Evolutionary conservation across 2,329 filamentous ascomycete species (phyloP), one percentile per base, ranked within the genome.

Genomic region (Apiospora sp.): DNA sequence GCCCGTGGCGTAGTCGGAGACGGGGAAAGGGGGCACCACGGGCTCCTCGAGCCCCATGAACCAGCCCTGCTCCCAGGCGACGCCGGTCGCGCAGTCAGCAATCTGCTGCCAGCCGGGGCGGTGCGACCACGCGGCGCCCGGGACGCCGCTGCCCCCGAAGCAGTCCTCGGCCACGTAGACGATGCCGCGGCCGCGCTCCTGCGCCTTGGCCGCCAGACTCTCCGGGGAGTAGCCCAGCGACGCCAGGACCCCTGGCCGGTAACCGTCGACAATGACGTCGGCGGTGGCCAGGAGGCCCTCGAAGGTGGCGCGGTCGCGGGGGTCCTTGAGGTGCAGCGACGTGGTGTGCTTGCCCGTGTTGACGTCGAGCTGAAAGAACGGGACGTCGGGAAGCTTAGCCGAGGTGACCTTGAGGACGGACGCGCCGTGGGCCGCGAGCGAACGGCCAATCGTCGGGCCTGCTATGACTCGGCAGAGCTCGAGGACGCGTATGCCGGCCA

Each of bases 381-480:
- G 91, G 1, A 94, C 90, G 73, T 94, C 92, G 5, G 89, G 89
- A n/a, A 94, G 85, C 67, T 89, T 84, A 0, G 91, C 88, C 10
- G 89, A 90, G 3, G 92, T 94, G 67, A 94, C 86, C 77, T 94
- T 93, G 75, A 95, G 86, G 0, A 95, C 92, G 71, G 92, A 88
- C 10, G 93, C 93, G 2, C 93, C 93, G 78, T 94, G 92, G 74
- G 93, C 92, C n/a, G 91, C 92, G 0, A 95, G 86, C 1, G 91
- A 91, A 43, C 92, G 89, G 3, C 90, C 90, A 75, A 94, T 91
- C 5, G 91, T 89, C n/a, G 92, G 92, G 0, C 92, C 92, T 4
- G 93, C 93, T 75, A 95, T 94, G 77, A 94, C 91, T 54, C 92
- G 90, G 78, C 92, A 93, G 43, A 95, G 83, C 78, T 95, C 93